Conservation (phyloP, 1,284 basidiomycete species). For the Lentinus polychrous region DNA sequence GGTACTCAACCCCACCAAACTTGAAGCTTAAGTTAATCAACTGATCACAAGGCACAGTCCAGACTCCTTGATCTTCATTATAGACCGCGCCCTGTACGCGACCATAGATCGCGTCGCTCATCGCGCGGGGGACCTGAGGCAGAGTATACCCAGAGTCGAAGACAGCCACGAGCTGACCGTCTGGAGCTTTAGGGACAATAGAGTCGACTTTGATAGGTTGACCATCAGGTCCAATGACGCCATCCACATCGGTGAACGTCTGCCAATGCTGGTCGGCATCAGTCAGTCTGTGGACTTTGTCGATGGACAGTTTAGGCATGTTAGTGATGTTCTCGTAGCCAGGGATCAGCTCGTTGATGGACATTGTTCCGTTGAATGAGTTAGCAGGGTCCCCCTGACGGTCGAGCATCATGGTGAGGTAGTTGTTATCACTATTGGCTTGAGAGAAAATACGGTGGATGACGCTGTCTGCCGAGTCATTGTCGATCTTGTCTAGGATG, state of each 20-base stretch:
- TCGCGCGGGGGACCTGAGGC: constrained; percentile 62
- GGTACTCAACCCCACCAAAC: constrained; percentile 61
- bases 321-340: constrained; percentile 54
- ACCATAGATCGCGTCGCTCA: constrained; percentile 76
- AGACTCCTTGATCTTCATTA: constrained; percentile 48
- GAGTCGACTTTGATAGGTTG: constrained; percentile 50
- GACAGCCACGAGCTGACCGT: constrained; percentile 50
- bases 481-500: constrained; percentile 50
- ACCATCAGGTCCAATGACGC: constrained; percentile 69
- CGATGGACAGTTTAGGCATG: constrained; percentile 61
- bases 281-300: constrained; percentile 51
- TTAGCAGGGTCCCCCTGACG: constrained; percentile 45
- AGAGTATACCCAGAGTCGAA: constrained; percentile 70
- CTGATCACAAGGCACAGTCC: constrained; percentile 71
- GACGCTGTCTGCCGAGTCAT: constrained; percentile 41
- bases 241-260: constrained; percentile 53
- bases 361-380: constrained; percentile 44
- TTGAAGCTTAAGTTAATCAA: constrained; percentile 62
- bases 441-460: constrained; percentile 33
- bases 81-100: constrained; percentile 70
- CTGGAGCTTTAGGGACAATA: constrained; percentile 46
- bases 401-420: constrained; percentile 62
- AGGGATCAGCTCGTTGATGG: constrained; percentile 46
- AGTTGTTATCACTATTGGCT: constrained; percentile 43
- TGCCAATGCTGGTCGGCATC: constrained; percentile 73